Base-by-base conservation (phyloP, 2,329 filamentous ascomycete species). In the Colletotrichum sp. region DNA sequence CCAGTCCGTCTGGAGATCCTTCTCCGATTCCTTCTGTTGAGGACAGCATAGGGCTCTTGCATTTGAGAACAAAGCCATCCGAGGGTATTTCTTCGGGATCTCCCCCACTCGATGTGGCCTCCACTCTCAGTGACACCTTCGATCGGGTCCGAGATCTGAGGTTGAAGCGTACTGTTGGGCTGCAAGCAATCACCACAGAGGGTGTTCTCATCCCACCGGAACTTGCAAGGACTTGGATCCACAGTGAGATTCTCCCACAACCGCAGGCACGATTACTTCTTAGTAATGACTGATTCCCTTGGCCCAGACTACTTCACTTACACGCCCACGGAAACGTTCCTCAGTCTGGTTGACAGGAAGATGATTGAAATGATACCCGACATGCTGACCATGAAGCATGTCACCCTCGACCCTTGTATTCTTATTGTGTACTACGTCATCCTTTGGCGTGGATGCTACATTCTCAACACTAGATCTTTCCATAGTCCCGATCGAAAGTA, bases 381-480 rank as follows among this genome's bases (percentile, higher is more conserved):
- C 39, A 80, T 83, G 26, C 73, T 81, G 28, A 77, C 70, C 16
- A 77, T 82, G 18, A 78, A 78, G 2, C 79, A 83, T 28, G 79
- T 83, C 6, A 80, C 82, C 13, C 68, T 83, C 2, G 82, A 83
- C 52, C 78, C 81, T 3, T 80, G 79, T 6, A 81, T 83, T 16
- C 76, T 82, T 0, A 77, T 83, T 2, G 81, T 83, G n/a, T 83
- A 83, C 73, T 83, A 83, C 24, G 77, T 78, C 66, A 80, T 83
- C 15, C 77, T 84, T 12, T 84, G 79, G 70, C 77, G 82, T n/a
- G 82, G 82, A 12, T 82, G 81, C 44, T 77, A 49, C 26, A 72
- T 79, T 9, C 65, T 66, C 24, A 73, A 65, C 18, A 60, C 70
- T 1, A 44, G 70, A 44, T 60, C 70, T 2, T 66, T 49, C 21